Evolutionary conservation across 805 yeast genomes (phyloP).

Genomic region (Saccharomyces mikatae): DNA sequence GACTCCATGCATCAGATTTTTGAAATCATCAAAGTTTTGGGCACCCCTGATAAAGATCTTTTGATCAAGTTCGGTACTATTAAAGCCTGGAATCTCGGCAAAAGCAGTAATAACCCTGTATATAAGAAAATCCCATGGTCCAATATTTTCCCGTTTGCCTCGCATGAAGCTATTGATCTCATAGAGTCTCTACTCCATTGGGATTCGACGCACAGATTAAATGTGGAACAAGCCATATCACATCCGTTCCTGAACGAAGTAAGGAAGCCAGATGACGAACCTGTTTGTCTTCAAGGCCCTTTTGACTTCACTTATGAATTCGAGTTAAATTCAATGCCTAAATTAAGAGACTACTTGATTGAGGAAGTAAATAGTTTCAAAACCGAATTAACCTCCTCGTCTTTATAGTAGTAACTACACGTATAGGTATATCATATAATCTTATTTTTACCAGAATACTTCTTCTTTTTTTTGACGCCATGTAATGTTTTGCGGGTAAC

Average conservation of each 20-base stretch:
- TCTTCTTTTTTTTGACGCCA: background rate
- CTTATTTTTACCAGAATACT: background rate
- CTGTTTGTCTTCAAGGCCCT: conserved; percentile 35
- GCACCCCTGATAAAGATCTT: conserved; percentile 52
- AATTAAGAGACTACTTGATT: conserved; percentile 40
- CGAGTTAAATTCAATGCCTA: conserved; percentile 31
- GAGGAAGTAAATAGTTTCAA: conserved; percentile 49
- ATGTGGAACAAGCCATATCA: conserved; percentile 47
- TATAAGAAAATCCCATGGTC: conserved; percentile 41
- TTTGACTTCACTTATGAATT: conserved; percentile 68
- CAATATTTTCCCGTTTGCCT: conserved; percentile 55
- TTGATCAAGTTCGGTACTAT: conserved; percentile 39
- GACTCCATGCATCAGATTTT: conserved; percentile 63
- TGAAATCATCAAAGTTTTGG: conserved; percentile 61
- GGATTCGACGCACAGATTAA: conserved; percentile 49
- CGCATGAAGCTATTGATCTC: conserved; percentile 42
- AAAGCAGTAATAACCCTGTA: conserved; percentile 30
- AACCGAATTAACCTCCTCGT: conserved; percentile 16
- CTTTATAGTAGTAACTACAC: background rate
- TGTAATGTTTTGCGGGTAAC: background rate
- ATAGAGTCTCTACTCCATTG: conserved; percentile 52
- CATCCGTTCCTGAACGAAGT: conserved; percentile 50
- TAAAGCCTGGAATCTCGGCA: conserved; percentile 40
- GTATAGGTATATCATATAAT: background rate
- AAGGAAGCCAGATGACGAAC: conserved; percentile 50